Evolutionary conservation across 108 stramenopile species (phyloP).

Genomic region (Seminavis robusta): DNA sequence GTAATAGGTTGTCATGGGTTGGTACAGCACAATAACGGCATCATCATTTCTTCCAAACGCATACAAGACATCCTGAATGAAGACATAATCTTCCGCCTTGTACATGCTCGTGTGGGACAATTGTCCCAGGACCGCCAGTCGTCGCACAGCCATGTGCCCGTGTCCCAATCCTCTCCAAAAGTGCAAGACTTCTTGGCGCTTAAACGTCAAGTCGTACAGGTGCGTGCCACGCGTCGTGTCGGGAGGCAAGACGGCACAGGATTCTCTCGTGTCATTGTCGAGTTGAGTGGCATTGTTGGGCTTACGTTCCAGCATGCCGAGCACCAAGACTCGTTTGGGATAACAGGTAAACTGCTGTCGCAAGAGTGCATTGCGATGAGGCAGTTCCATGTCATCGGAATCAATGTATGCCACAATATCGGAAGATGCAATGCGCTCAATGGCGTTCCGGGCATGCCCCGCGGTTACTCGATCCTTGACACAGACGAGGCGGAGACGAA

Average conservation of each 20-base stretch:
- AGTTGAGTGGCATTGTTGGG: not conserved
- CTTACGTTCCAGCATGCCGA: not conserved
- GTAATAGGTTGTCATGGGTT: constrained; percentile 14
- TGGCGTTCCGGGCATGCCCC: constrained; percentile 7
- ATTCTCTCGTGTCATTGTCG: not conserved
- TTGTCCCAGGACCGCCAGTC: not conserved
- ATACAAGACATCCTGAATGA: constrained; percentile 9
- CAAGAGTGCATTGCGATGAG: constrained; percentile 7
- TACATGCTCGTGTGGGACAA: constrained; percentile 1
- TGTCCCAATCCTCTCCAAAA: constrained; percentile 14
- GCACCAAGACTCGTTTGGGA: not conserved
- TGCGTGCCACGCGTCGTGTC: constrained; percentile 6
- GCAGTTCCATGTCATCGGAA: constrained; percentile 11
- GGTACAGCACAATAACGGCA: constrained; percentile 8
- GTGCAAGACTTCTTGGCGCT: constrained; percentile 11
- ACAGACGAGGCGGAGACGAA: too few species aligned
- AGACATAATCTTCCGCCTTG: constrained; percentile 11
- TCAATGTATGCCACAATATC: constrained; percentile 15
- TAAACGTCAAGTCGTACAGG: not conserved
- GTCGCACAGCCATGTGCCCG: constrained; percentile 8
- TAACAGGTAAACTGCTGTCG: constrained; percentile 7
- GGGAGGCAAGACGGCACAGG: not conserved
- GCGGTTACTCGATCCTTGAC: constrained; percentile 12
- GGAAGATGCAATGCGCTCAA: constrained; percentile 5
- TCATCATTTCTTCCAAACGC: constrained; percentile 7